phyloP scores from a whole-genome alignment of 1,284 basidiomycete genomes.

The Heterobasidion occidentale region DNA sequence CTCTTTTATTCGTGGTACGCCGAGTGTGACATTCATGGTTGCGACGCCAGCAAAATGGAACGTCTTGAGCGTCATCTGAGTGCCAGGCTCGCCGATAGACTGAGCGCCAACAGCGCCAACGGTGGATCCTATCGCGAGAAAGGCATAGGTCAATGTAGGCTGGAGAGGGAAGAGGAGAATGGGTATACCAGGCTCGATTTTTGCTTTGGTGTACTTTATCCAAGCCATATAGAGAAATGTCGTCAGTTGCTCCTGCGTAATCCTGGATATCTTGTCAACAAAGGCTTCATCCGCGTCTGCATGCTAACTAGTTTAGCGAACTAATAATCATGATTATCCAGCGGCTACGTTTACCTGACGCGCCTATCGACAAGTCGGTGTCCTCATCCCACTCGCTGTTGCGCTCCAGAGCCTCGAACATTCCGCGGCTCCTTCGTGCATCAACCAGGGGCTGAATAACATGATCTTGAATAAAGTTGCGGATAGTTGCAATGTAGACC shows the following conservation, averaged over 20 bases:
- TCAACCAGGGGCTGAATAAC: conserved; percentile 66
- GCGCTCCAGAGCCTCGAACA: conserved; percentile 78
- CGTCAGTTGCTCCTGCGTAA: conserved; percentile 75
- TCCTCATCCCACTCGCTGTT: conserved; percentile 74
- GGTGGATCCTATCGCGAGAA: conserved; percentile 63
- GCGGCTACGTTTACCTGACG: conserved; percentile 42
- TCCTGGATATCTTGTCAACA: conserved; percentile 87
- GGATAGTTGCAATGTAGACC: conserved; percentile 74
- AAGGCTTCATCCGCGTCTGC: conserved; percentile 58
- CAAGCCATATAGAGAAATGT: conserved; percentile 84
- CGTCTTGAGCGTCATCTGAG: conserved; percentile 99
- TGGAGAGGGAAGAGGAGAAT: background rate
- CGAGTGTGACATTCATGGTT: conserved; percentile 99
- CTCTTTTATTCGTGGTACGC: conserved; percentile 99
- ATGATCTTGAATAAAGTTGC: conserved; percentile 64
- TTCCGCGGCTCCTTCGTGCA: conserved; percentile 68
- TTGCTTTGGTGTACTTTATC: conserved; percentile 87
- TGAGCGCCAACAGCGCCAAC: conserved; percentile 99
- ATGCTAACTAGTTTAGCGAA: background rate
- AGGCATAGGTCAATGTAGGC: conserved; percentile 2
- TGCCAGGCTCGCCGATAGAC: conserved; percentile 98
- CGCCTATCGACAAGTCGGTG: conserved; percentile 73
- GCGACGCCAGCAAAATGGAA: conserved; percentile 99
- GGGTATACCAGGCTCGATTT: conserved; percentile 82
- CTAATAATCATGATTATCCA: conserved; percentile 1